These are phyloP conservation scores for Scutellaria galericulata DNA, from an alignment of 257 asterid species.

Conservation along the genomic window DNA sequence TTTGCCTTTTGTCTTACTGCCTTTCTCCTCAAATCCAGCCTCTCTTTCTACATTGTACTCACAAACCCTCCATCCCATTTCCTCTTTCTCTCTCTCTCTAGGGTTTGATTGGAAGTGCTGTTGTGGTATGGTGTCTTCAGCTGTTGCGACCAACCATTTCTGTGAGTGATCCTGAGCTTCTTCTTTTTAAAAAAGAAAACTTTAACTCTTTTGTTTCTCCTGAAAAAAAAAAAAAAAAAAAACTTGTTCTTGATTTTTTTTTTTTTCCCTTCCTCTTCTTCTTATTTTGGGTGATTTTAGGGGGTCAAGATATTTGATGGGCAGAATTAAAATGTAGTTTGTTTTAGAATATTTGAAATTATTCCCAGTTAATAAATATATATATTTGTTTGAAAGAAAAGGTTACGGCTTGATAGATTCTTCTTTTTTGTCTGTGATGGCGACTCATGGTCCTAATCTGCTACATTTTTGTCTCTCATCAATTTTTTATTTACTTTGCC, in stretches of 20 bases:
- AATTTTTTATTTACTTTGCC: constrained; percentile 1
- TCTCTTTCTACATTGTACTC: constrained; percentile 13
- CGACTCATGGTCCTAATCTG: constrained; percentile 29
- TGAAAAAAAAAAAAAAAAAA: not conserved
- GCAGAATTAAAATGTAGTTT: constrained; percentile 30
- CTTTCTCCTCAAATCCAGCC: constrained; percentile 27
- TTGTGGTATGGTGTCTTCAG: constrained; percentile 21
- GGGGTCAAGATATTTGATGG: constrained; percentile 24
- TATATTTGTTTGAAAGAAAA: not conserved
- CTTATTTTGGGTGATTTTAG: not conserved
- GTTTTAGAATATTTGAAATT: not conserved
- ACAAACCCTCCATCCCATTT: constrained; percentile 7
- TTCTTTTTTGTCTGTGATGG: constrained; percentile 28
- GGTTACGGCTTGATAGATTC: not conserved
- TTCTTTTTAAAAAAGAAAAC: not conserved
- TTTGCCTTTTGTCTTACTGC: constrained; percentile 16
- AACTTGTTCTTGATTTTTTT: constrained; percentile 2
- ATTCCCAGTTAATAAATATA: not conserved
- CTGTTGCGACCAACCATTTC: constrained; percentile 29
- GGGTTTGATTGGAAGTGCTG: constrained; percentile 33
- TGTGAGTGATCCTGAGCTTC: constrained; percentile 36
- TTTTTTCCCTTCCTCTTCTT: not conserved
- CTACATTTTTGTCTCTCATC: constrained; percentile 10
- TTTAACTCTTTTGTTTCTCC: not conserved
- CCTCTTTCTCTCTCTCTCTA: constrained; percentile 6